Conservation (phyloP, 345 rosid genomes). For the Atalantia buxifolia region DNA sequence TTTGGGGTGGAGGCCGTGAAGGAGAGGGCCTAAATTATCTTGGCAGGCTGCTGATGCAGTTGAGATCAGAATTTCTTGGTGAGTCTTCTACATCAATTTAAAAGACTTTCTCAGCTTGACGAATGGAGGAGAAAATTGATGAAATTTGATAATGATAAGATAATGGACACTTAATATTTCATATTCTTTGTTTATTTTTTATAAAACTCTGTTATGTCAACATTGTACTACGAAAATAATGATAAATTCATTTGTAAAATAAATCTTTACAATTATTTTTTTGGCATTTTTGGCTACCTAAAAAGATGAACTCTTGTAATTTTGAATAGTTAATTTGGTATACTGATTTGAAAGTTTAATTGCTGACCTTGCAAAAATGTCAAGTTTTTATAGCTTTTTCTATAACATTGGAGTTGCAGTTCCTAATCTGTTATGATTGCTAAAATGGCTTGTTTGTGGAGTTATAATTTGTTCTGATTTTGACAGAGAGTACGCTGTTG, state of each 20-base stretch:
- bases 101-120: conserved; percentile 28
- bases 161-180: not conserved
- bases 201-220: not conserved
- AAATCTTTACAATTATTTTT: not conserved
- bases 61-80: conserved; percentile 79
- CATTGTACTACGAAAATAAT: not conserved
- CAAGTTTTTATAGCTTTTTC: not conserved
- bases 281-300: not conserved
- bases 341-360: not conserved
- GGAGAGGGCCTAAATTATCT: conserved; percentile 94
- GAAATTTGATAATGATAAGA: not conserved
- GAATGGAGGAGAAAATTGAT: not conserved
- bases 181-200: not conserved
- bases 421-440: not conserved
- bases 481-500: not conserved
- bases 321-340: not conserved
- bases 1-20: conserved; percentile 96
- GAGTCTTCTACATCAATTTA: conserved; percentile 48
- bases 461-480: not conserved
- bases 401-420: not conserved
- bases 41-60: conserved; percentile 82
- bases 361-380: not conserved
- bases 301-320: not conserved
- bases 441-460: not conserved
- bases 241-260: not conserved